These are phyloP conservation scores for Fonsecaea multimorphosa DNA, from an alignment of 2,329 filamentous ascomycete genomes.

Conservation along the genomic window DNA sequence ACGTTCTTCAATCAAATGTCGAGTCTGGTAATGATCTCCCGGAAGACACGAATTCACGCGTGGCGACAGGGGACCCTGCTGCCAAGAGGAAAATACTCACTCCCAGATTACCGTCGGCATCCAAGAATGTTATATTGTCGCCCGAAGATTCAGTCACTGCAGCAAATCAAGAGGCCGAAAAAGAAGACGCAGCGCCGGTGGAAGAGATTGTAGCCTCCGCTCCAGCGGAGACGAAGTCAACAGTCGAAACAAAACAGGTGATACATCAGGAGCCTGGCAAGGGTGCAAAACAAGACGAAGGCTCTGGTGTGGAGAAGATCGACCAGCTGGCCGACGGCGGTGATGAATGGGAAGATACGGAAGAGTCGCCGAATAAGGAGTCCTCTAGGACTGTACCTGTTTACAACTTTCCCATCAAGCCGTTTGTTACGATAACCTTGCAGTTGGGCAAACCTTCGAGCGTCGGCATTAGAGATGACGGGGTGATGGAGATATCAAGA, in stretches of 20 bases:
- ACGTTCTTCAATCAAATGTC: conserved; percentile 30
- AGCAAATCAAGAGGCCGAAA: conserved; percentile 12
- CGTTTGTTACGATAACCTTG: conserved; percentile 89
- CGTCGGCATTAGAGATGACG: conserved; percentile 73
- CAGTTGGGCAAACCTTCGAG: conserved; percentile 61
- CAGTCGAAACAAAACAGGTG: neutral
- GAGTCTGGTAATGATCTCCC: conserved; percentile 20
- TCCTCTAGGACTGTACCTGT: conserved; percentile 71
- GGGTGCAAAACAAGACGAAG: neutral
- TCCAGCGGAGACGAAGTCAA: neutral
- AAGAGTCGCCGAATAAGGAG: conserved; percentile 68
- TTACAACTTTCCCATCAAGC: conserved; percentile 95
- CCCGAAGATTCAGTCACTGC: conserved; percentile 26
- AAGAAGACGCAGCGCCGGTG: conserved; percentile 2
- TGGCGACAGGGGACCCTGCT: conserved; percentile 22
- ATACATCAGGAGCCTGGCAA: neutral
- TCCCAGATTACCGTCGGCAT: conserved; percentile 23
- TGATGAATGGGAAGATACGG: conserved; percentile 90
- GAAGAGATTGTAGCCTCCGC: neutral
- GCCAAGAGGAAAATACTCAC: conserved; percentile 32
- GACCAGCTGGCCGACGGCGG: conserved; percentile 55
- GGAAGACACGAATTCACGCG: conserved; percentile 9
- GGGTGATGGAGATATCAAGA: conserved; percentile 88
- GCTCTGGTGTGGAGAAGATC: conserved; percentile 4
- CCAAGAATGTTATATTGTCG: conserved; percentile 28